Evolutionary conservation across 2,329 filamentous ascomycete genomes (phyloP).

Genomic region (Lachnellula cervina): DNA sequence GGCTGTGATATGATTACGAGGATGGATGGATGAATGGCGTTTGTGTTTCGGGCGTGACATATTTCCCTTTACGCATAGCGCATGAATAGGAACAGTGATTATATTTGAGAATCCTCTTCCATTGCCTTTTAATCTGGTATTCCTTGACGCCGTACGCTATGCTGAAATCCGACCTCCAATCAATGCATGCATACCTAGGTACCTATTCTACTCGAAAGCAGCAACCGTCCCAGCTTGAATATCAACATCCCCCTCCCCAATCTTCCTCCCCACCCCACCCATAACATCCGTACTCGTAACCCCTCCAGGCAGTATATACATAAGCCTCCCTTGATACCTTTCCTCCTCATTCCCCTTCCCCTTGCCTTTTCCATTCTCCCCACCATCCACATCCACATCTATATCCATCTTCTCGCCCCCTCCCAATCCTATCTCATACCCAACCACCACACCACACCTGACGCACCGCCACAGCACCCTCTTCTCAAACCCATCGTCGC

Average conservation of each 20-base stretch:
- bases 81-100: constrained; percentile 8
- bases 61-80: constrained; percentile 2
- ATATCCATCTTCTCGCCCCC: constrained; percentile 16
- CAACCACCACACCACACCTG: constrained; percentile 55
- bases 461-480: constrained; percentile 53
- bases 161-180: neutral
- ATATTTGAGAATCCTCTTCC: neutral
- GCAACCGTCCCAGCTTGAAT: constrained; percentile 20
- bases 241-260: constrained; percentile 31
- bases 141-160: constrained; percentile 4
- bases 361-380: neutral
- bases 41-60: constrained; percentile 9
- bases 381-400: constrained; percentile 11
- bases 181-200: neutral
- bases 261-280: constrained; percentile 34
- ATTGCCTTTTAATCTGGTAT: constrained; percentile 4
- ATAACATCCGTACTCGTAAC: constrained; percentile 55
- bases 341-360: constrained; percentile 25
- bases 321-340: constrained; percentile 36
- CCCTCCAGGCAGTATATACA: constrained; percentile 58
- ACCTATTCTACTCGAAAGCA: constrained; percentile 32
- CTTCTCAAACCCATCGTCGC: constrained; percentile 65
- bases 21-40: constrained; percentile 6
- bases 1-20: constrained; percentile 14
- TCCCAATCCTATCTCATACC: constrained; percentile 49